These are phyloP conservation scores for Amanita muscaria DNA, from an alignment of 768 basidiomycete genomes.

Conservation along the genomic window DNA sequence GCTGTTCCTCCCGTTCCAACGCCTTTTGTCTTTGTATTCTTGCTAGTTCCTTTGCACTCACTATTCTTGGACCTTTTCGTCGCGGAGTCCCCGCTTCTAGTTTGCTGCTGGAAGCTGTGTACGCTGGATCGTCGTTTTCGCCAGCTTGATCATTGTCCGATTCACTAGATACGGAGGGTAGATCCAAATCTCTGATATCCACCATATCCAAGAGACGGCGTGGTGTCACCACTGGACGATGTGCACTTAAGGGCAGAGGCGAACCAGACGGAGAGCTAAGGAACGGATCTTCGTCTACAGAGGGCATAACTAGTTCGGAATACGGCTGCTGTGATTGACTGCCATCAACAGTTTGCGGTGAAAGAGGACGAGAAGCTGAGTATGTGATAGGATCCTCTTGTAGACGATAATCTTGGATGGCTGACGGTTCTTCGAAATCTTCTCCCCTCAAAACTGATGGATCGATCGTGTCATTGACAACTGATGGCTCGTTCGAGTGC, in stretches of 20 bases:
- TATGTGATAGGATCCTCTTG: background rate
- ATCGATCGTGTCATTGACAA: conserved; percentile 8
- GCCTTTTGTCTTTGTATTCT: conserved; percentile 5
- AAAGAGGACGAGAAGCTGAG: background rate
- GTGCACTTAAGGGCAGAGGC: background rate
- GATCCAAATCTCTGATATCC: conserved; percentile 9
- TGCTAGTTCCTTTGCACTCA: conserved; percentile 5
- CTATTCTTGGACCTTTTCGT: conserved; percentile 5
- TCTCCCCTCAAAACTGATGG: conserved; percentile 2
- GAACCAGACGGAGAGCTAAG: background rate
- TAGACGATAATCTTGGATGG: background rate
- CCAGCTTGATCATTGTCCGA: background rate
- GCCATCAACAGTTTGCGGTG: background rate
- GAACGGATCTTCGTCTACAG: no score
- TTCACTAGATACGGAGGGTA: conserved; percentile 3
- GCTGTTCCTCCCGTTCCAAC: conserved; percentile 5
- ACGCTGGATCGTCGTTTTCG: background rate
- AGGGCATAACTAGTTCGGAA: no score
- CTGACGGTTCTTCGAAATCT: background rate
- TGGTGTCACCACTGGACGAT: background rate
- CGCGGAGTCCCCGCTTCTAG: background rate
- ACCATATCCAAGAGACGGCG: conserved; percentile 13
- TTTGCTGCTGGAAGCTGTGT: no score
- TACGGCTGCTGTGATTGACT: no score
- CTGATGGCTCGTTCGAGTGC: background rate